Conservation (phyloP, 306 rosid species). For the Echinosophora koreensis region DNA sequence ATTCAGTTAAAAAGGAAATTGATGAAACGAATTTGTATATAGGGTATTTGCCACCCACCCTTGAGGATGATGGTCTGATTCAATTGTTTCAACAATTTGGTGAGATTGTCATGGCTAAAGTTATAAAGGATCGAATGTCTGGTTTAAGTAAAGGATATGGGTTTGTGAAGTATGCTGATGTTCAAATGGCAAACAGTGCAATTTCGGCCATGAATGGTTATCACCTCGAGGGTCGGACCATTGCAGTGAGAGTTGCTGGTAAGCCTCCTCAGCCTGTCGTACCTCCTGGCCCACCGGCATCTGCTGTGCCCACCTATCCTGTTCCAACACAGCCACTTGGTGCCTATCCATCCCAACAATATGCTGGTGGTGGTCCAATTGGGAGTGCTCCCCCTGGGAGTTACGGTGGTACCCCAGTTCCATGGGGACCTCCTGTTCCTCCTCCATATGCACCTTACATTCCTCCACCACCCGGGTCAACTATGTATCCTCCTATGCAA, state of each 20-base stretch:
- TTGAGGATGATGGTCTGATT: slow-evolving; percentile 91
- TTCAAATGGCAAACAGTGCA: slow-evolving; percentile 94
- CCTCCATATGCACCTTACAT: slow-evolving; percentile 79
- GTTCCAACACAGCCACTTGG: slow-evolving; percentile 76
- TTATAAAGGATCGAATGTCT: slow-evolving; percentile 83
- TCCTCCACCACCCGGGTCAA: slow-evolving; percentile 95
- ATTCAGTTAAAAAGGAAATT: slow-evolving; percentile 78
- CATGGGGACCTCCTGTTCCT: slow-evolving; percentile 97
- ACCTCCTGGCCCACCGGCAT: slow-evolving; percentile 88
- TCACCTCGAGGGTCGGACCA: slow-evolving; percentile 91
- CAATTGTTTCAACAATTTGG: slow-evolving; percentile 90
- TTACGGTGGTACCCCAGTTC: slow-evolving; percentile 75
- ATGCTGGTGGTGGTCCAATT: slow-evolving; percentile 76
- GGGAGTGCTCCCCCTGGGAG: slow-evolving; percentile 75
- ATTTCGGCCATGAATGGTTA: slow-evolving; percentile 90
- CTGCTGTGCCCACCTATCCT: slow-evolving; percentile 78
- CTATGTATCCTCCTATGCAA: slow-evolving; percentile 79
- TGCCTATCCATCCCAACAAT: slow-evolving; percentile 93
- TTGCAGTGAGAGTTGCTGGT: slow-evolving; percentile 98
- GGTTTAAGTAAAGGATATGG: slow-evolving; percentile 97
- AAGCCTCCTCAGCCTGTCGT: slow-evolving; percentile 95
- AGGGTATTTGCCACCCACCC: slow-evolving; percentile 93
- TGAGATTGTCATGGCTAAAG: slow-evolving; percentile 97
- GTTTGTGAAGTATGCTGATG: slow-evolving; percentile 90
- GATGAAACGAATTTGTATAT: slow-evolving; percentile 96